These are phyloP conservation scores for Flaveria bidentis DNA, from an alignment of 129 eudicot species.

Conservation along the genomic window DNA sequence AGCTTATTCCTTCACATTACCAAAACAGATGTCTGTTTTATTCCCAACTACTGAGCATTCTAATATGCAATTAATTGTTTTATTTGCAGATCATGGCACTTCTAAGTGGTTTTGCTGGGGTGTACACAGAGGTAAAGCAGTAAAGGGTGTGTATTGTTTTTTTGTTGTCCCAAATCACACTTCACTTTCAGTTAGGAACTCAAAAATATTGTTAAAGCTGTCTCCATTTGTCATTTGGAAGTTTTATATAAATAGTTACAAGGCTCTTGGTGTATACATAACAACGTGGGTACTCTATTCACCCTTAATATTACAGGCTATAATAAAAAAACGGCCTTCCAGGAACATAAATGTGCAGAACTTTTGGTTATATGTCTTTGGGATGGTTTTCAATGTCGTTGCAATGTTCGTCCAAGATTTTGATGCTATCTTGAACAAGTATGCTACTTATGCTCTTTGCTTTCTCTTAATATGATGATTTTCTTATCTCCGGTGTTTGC, in stretches of 20 bases:
- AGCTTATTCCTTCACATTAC: conserved; percentile 20
- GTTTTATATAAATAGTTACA: neutral
- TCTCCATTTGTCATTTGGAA: neutral
- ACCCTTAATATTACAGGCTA: conserved; percentile 55
- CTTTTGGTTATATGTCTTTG: conserved; percentile 98
- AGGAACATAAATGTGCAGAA: conserved; percentile 99
- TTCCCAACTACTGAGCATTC: neutral
- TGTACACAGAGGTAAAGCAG: conserved; percentile 93
- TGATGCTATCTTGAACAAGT: conserved; percentile 92
- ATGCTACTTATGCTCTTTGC: conserved; percentile 18
- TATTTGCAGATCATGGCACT: conserved; percentile 91
- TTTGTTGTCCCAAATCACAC: conserved; percentile 7
- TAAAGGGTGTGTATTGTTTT: conserved; percentile 30
- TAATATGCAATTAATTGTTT: conserved; percentile 20
- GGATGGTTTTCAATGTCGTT: conserved; percentile 86
- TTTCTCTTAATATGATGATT: conserved; percentile 1
- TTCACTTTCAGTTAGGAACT: neutral
- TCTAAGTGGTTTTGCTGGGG: conserved; percentile 99
- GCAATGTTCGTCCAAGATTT: conserved; percentile 91
- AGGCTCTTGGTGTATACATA: conserved; percentile 21
- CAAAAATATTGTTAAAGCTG: neutral
- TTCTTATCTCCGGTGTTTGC: neutral
- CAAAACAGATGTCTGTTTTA: neutral
- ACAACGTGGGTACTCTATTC: conserved; percentile 9
- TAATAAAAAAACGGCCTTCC: conserved; percentile 88